These are phyloP conservation scores for Plenodomus tracheiphilus DNA, from an alignment of 2,329 filamentous ascomycete species.

Conservation along the genomic window DNA sequence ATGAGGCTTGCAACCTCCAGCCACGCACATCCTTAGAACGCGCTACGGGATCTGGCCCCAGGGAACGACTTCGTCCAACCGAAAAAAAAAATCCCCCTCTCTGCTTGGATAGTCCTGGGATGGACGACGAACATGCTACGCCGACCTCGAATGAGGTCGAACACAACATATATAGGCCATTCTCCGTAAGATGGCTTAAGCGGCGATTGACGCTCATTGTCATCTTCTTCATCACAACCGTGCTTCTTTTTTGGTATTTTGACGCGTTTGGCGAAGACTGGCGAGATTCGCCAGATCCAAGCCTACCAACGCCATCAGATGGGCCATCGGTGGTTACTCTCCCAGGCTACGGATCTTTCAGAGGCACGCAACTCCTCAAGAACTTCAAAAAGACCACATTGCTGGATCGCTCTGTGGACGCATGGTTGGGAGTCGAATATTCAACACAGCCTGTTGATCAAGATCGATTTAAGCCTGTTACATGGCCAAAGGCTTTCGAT, in stretches of 20 bases:
- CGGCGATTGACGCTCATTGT: constrained; percentile 19
- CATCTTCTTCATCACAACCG: constrained; percentile 22
- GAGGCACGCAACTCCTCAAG: constrained; percentile 43
- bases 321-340: constrained; percentile 34
- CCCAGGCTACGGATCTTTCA: constrained; percentile 48
- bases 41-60: neutral
- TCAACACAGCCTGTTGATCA: constrained; percentile 47
- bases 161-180: constrained; percentile 7
- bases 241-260: constrained; percentile 28
- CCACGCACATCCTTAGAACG: neutral
- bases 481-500: constrained; percentile 48
- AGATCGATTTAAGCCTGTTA: constrained; percentile 47
- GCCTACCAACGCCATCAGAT: constrained; percentile 9
- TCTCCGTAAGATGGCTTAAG: constrained; percentile 20
- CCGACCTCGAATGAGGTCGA: constrained; percentile 6
- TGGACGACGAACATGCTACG: constrained; percentile 13
- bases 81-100: neutral
- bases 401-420: constrained; percentile 47
- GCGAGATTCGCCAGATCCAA: constrained; percentile 9
- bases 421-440: constrained; percentile 56
- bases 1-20: neutral
- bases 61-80: neutral
- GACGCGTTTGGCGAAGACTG: constrained; percentile 14
- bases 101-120: neutral
- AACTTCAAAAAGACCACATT: constrained; percentile 37